Base-by-base conservation (phyloP, 257 asterid genomes). In the Mentha longifolia region DNA sequence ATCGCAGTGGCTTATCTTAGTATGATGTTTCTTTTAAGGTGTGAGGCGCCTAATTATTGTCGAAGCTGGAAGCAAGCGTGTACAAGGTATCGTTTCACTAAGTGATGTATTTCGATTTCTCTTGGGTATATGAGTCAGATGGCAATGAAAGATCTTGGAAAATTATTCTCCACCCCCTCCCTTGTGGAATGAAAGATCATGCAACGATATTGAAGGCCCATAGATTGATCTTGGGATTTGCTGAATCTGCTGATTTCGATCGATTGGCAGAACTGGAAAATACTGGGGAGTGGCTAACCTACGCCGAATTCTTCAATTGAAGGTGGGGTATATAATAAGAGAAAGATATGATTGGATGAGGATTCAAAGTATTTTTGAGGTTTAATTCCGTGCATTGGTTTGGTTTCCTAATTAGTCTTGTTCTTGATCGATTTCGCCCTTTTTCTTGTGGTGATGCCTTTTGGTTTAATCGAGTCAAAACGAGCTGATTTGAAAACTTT, bases 11-110 rank as follows among this genome's bases (percentile, higher is more conserved):
- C 14, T 20, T 10, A 42, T 42, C 9, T 9, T 42, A 35, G 0
- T 9, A 8, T 15, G 5, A 10, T 30, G 28, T 8, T 49, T 55
- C 30, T 51, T 28, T 76, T 68, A 86, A 93, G 98, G 96, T 66
- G 96, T 91, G 13, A 85, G 98, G 73, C 89, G 97, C 65, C 79
- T 93, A 46, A 76, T 93, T 19, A 77, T 91, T 6, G 97, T 93
- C 60, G 97, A 93, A 83, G 95, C 98, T 57, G 98, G 98, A 78
- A 93, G 94, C 87, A 93, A 93, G 79, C 97, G 94, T 0, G 90
- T 93, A 30, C 92, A 86, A 77, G 98, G 98, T 58, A 87, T 93
- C 50, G 70, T 93, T 64, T 77, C 98, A 10, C 54, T 93, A 20
- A 71, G 89, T 28, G 98, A 93, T 52, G 76, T 91, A 47, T 87